Percentiles rank a stretch among this genome's conserved stretches.
phyloP scores from a whole-genome alignment of 2,329 filamentous ascomycete genomes.

The Endocalyx cinctus region DNA sequence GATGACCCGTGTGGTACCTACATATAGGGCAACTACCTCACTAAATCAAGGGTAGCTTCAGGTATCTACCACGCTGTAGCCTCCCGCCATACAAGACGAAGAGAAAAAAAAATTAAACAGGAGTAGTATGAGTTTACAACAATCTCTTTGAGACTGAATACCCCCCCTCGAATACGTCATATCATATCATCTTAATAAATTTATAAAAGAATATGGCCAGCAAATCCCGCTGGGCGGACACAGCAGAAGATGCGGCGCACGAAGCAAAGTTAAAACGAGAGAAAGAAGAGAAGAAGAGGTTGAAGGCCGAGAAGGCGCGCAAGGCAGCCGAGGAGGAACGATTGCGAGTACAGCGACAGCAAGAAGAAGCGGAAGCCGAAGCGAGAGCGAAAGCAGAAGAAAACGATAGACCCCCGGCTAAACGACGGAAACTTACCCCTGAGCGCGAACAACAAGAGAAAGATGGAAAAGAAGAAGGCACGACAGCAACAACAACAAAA shows the following conservation, averaged over 20 bases:
- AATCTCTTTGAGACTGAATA: too few relatives aligned
- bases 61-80: too few relatives aligned
- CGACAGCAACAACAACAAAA: conserved; percentile 38
- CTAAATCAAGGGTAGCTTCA: too few relatives aligned
- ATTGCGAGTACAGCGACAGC: conserved; percentile 31
- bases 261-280: conserved; percentile 70
- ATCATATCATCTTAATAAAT: too few relatives aligned
- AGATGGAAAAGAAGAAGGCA: conserved; percentile 17
- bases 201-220: conserved; percentile 57
- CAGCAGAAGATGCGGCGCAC: conserved; percentile 72
- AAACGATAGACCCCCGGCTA: conserved; percentile 47
- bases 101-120: too few relatives aligned
- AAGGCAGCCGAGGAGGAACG: conserved; percentile 57
- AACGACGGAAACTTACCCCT: conserved; percentile 56
- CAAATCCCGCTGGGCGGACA: conserved; percentile 83
- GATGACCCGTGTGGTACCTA: too few relatives aligned
- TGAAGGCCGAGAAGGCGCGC: conserved; percentile 77
- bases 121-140: too few relatives aligned
- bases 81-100: too few relatives aligned
- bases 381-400: conserved; percentile 24
- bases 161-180: too few relatives aligned
- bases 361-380: conserved; percentile 25
- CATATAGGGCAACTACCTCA: too few relatives aligned
- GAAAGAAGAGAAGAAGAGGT: conserved; percentile 83
- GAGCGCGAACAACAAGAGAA: conserved; percentile 28